Evolutionary conservation across 1,284 basidiomycete species (phyloP), one percentile per base, ranked within the genome.

Genomic region (Dichomitus squalens): DNA sequence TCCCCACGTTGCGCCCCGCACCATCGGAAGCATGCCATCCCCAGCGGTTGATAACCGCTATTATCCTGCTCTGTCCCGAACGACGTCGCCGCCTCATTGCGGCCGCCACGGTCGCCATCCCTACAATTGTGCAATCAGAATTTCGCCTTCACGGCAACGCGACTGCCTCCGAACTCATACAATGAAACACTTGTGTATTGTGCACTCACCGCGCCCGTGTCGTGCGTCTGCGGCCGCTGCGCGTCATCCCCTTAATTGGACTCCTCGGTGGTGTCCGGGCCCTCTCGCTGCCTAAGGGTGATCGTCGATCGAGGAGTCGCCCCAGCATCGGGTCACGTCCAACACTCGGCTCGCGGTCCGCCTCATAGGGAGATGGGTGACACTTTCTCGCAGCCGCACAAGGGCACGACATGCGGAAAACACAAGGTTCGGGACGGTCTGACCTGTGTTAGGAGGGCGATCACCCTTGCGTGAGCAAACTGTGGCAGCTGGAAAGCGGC

Each of bases 1-100:
- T 54, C 47, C 53, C 58, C 58, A 53, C 55, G 55, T 43, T 50
- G 20, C 39, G 51, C 33, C 41, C 35, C 38, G 47, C 34, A 18
- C 21, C 49, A 27, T 51, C 61, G 58, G 61, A 59, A 57, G 51
- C 49, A 25, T 35, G 52, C 60, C 34, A 9, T 57, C 54, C 44
- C 16, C 27, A 39, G 31, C 52, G 49, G 38, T 49, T 48, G 61
- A 63, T 63, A 59, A 52, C 57, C 54, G 60, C 36, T 31, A 41
- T 20, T 49, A 16, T 23, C 40, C 21, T 41, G 23, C 29, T 33
- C 48, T 49, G 21, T 21, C 21, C 56, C 48, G 49, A 43, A 38
- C 33, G 9, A 52, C 50, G 44, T 20, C 35, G 25, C 33, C 7
- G 21, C 48, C 34, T 34, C 41, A 18, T 21, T 29, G 4, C 47